Conservation (phyloP, 805 yeast species). For the Candida maesae region DNA sequence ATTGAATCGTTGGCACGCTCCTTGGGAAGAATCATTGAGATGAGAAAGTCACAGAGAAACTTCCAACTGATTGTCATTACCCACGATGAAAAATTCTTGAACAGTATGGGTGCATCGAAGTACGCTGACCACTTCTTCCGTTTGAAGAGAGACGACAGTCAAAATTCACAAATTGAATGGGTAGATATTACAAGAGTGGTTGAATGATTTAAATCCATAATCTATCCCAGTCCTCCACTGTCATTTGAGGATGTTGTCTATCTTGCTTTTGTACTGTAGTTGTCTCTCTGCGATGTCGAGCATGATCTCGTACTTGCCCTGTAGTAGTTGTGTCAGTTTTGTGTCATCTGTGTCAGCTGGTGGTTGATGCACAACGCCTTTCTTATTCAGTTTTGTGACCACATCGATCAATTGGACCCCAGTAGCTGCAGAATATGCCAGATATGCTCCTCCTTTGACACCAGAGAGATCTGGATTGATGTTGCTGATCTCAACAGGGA, state of each 20-base stretch:
- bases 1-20: slow-evolving; percentile 84
- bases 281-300: slow-evolving; percentile 36
- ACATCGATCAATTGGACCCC: slow-evolving; percentile 13
- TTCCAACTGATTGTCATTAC: slow-evolving; percentile 95
- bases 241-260: slow-evolving; percentile 21
- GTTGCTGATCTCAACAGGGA: slow-evolving; percentile 21
- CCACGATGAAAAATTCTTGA: slow-evolving; percentile 89
- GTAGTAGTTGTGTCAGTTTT: slow-evolving; percentile 17
- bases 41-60: slow-evolving; percentile 74
- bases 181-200: slow-evolving; percentile 39
- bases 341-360: slow-evolving; percentile 3
- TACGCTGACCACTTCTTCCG: slow-evolving; percentile 86
- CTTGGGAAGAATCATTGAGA: slow-evolving; percentile 66
- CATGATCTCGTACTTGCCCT: slow-evolving; percentile 26
- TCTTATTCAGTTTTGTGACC: slow-evolving; percentile 9
- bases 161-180: slow-evolving; percentile 71
- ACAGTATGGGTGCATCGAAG: slow-evolving; percentile 77
- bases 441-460: slow-evolving; percentile 28
- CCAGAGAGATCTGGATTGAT: slow-evolving; percentile 25
- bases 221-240: no score
- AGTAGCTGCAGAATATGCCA: slow-evolving; percentile 19
- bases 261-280: slow-evolving; percentile 26
- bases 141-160: slow-evolving; percentile 75
- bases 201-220: slow-evolving; percentile 1
- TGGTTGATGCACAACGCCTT: neutral